Base-by-base conservation (phyloP, 768 basidiomycete genomes). In the Lentinus brumalis region DNA sequence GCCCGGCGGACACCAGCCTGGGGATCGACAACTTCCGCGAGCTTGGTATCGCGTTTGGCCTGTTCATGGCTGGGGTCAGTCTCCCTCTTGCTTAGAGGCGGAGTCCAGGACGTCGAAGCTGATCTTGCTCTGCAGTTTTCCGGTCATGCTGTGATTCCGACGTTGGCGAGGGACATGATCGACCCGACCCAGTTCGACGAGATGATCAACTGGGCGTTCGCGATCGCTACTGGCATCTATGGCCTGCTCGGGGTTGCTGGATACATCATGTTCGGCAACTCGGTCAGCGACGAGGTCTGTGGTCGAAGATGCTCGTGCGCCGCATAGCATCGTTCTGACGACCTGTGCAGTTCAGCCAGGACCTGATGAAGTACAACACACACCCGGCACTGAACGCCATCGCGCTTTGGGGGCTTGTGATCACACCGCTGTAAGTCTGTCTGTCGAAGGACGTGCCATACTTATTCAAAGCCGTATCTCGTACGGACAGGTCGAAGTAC, bases 91-190 rank as follows among this genome's bases (percentile, higher is more conserved):
- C 1, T 7, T 11, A 15, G 15, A 8, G 39, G 7, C 26, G 32
- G 2, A 10, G 32, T 15, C 21, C 2, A 12, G 29, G 8, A n/a
- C 35, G 35, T 30, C 61, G 18, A 57, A 32, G 54, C 8, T 29
- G 29, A 29, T 50, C 38, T 18, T 47, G 46, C 29, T 30, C 10
- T 31, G 39, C 66, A 94, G 86, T 96, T 96, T 68, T 86, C 93
- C 3, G 95, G 95, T 2, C 96, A 98, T 70, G 89, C 93, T 14
- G 89, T 96, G 31, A 89, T 98, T 51, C 96, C 96, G 18, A 92
- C 90, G 21, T 74, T 98, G 15, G 94, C 91, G 4, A 82, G 87
- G 67, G 96, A 98, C 73, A 97, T 98, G 96, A 71, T 74, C 21
- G 85, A 94, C 65, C 95, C 95, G 7, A 78, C 80, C 30, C 80